Percentiles rank a stretch among this genome's conserved stretches.
Conservation (phyloP, 2,329 filamentous ascomycete species). For the Ceratocystis eucalypticola region DNA sequence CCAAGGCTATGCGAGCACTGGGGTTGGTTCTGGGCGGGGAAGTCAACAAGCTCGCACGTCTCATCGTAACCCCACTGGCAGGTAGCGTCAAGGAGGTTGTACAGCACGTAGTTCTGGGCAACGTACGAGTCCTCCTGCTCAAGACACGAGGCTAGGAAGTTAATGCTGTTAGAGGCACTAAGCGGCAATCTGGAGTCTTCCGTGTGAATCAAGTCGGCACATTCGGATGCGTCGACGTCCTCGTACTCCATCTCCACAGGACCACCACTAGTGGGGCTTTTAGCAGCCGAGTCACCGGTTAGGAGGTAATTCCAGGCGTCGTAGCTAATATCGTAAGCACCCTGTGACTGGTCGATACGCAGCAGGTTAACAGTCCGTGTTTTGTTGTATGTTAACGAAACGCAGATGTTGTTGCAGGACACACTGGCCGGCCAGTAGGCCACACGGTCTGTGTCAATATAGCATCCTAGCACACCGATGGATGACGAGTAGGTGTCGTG, state of each 20-base stretch:
- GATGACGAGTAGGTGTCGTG: conserved; percentile 45
- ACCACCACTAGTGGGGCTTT: conserved; percentile 36
- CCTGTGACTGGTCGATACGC: conserved; percentile 41
- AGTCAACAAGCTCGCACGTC: conserved; percentile 33
- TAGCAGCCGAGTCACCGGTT: conserved; percentile 36
- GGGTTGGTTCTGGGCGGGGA: conserved; percentile 38
- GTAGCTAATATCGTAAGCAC: conserved; percentile 46
- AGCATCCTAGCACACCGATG: conserved; percentile 45
- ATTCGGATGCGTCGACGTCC: conserved; percentile 35
- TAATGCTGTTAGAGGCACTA: conserved; percentile 43
- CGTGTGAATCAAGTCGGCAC: conserved; percentile 37
- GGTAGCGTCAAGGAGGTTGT: conserved; percentile 39
- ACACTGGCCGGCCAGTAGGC: conserved; percentile 45
- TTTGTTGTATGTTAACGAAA: conserved; percentile 37
- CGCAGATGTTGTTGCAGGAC: conserved; percentile 43
- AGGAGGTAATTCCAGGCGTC: conserved; percentile 48
- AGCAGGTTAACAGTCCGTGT: conserved; percentile 41
- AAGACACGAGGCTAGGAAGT: conserved; percentile 37
- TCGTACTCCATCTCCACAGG: conserved; percentile 39
- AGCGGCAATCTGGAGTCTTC: conserved; percentile 39
- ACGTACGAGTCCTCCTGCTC: conserved; percentile 34
- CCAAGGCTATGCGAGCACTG: conserved; percentile 36
- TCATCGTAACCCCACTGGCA: conserved; percentile 40
- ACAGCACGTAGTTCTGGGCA: conserved; percentile 38
- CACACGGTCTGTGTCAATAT: conserved; percentile 46